phyloP scores from a whole-genome alignment of 2,329 filamentous ascomycete species.

The Hymenoscyphus linearis region DNA sequence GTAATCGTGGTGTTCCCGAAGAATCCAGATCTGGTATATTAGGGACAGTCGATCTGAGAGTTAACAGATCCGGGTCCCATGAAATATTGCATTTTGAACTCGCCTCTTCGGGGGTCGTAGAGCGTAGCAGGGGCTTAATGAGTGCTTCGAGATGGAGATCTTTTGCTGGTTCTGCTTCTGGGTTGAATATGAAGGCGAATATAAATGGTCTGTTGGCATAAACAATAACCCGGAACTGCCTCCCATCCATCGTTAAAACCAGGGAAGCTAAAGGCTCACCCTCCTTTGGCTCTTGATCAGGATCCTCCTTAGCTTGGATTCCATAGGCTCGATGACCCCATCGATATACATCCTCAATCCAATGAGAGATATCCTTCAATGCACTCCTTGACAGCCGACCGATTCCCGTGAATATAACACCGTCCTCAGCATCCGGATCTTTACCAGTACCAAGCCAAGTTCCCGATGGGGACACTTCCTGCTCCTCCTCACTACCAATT shows the following conservation, averaged over 20 bases:
- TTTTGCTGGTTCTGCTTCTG: slow-evolving; percentile 52
- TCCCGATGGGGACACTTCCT: slow-evolving; percentile 32
- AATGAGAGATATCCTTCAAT: slow-evolving; percentile 67
- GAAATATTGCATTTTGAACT: slow-evolving; percentile 54
- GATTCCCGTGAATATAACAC: slow-evolving; percentile 78
- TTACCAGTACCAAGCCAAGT: slow-evolving; percentile 70
- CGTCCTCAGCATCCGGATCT: slow-evolving; percentile 67
- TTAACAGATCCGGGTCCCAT: slow-evolving; percentile 53
- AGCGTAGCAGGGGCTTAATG: slow-evolving; percentile 49
- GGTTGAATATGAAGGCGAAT: slow-evolving; percentile 68
- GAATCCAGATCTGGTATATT: slow-evolving; percentile 50
- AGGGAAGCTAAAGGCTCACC: slow-evolving; percentile 8
- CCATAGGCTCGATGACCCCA: slow-evolving; percentile 80
- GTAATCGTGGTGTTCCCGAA: slow-evolving; percentile 43
- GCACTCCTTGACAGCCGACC: slow-evolving; percentile 68
- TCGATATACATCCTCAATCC: slow-evolving; percentile 83
- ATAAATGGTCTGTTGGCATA: slow-evolving; percentile 73
- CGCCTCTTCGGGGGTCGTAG: slow-evolving; percentile 38
- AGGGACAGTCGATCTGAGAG: slow-evolving; percentile 59
- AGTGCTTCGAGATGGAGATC: slow-evolving; percentile 57
- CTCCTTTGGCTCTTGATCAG: slow-evolving; percentile 9
- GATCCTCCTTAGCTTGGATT: slow-evolving; percentile 49
- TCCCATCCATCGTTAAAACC: slow-evolving; percentile 14
- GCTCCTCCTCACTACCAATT: slow-evolving; percentile 21
- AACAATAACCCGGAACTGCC: slow-evolving; percentile 62